A percentile compares a stretch with the other conserved stretches of the same genome.
phyloP scores from a whole-genome alignment of 768 basidiomycete genomes.

The Podaxis sp. region DNA sequence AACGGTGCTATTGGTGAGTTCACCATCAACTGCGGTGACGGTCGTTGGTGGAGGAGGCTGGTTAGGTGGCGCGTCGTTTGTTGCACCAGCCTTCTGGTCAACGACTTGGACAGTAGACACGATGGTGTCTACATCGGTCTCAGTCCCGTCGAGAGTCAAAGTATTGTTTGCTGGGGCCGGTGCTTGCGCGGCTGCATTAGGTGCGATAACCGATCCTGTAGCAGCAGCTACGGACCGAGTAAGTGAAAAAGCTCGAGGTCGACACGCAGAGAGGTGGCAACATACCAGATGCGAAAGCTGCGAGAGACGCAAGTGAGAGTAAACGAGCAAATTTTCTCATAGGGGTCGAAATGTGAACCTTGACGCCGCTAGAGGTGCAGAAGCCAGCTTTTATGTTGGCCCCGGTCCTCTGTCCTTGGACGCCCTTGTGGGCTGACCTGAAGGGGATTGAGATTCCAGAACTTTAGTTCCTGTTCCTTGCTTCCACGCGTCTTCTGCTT shows the following conservation, averaged over 20 bases:
- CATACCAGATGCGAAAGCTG: constrained; percentile 23
- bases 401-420: constrained; percentile 2
- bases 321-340: constrained; percentile 18
- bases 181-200: constrained; percentile 18
- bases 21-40: constrained; percentile 47
- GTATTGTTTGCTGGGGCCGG: constrained; percentile 15
- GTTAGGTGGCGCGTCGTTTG: constrained; percentile 29
- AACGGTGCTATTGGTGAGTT: constrained; percentile 26
- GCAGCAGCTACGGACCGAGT: constrained; percentile 18
- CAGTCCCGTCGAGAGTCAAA: constrained; percentile 23
- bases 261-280: background rate
- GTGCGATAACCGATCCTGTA: constrained; percentile 22
- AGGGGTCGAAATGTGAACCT: background rate
- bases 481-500: constrained; percentile 3
- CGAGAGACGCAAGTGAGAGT: constrained; percentile 21
- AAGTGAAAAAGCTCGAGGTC: background rate
- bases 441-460: background rate
- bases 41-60: constrained; percentile 34
- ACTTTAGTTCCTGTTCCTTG: constrained; percentile 5
- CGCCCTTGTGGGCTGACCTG: background rate
- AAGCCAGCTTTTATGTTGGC: constrained; percentile 5
- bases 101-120: constrained; percentile 32
- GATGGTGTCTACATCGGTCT: constrained; percentile 36
- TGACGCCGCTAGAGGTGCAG: background rate
- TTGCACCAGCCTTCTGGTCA: constrained; percentile 39